These are phyloP conservation scores for Ceratocystis eucalypticola DNA, from an alignment of 2,329 filamentous ascomycete genomes.

Conservation along the genomic window DNA sequence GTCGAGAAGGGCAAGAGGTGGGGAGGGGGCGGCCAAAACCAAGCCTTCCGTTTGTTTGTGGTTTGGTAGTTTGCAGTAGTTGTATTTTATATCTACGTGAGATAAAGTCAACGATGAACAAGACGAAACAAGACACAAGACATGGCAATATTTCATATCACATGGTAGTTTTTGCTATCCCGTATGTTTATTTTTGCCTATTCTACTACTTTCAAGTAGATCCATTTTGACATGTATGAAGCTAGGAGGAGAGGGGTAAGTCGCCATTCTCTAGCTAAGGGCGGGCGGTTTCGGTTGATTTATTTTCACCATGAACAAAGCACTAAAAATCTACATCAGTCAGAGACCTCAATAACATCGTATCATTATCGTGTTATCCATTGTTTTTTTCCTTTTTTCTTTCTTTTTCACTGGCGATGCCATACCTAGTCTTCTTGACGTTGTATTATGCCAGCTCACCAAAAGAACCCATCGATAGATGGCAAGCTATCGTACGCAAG, in stretches of 20 bases:
- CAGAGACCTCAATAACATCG: background rate
- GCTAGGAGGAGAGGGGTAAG: no score
- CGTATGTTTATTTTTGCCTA: background rate
- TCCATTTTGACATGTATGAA: no score
- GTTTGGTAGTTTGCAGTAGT: no score
- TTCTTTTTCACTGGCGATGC: background rate
- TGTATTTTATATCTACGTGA: background rate
- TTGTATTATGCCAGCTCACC: slow-evolving; percentile 3
- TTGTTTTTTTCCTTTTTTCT: background rate
- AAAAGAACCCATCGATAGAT: background rate
- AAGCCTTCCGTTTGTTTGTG: no score
- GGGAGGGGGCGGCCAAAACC: no score
- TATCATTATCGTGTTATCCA: background rate
- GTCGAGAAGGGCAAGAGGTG: background rate
- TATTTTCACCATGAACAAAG: background rate
- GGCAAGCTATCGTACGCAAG: background rate
- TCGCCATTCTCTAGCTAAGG: no score
- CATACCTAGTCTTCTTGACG: background rate
- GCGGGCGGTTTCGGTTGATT: background rate
- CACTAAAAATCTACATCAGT: background rate
- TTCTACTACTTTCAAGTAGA: background rate
- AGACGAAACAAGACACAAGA: background rate
- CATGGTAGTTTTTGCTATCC: background rate
- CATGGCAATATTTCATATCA: background rate
- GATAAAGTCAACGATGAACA: background rate